phyloP scores from a whole-genome alignment of 169 alveolate genomes.

The Perkinsus chesapeaki region DNA sequence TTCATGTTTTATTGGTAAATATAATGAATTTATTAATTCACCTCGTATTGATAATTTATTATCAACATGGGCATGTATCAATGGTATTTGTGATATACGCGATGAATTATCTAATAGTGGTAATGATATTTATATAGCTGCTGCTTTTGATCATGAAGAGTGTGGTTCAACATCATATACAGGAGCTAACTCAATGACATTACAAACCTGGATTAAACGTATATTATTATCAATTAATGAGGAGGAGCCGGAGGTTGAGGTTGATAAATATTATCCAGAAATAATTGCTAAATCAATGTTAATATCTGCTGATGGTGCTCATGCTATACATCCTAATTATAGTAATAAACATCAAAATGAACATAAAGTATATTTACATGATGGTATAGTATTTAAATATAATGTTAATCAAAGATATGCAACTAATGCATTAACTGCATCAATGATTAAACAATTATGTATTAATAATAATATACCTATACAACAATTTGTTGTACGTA shows the following conservation, averaged over 20 bases:
- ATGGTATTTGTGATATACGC: neutral
- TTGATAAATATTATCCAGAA: neutral
- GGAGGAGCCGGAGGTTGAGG: neutral
- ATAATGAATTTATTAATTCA: constrained; percentile 81
- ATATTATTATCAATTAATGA: neutral
- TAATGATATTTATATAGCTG: constrained; percentile 39
- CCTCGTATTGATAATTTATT: constrained; percentile 85
- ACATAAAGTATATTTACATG: constrained; percentile 70
- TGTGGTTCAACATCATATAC: constrained; percentile 53
- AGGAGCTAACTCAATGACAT: neutral
- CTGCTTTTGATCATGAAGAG: constrained; percentile 90
- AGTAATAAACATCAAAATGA: constrained; percentile 80
- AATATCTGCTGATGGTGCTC: constrained; percentile 85
- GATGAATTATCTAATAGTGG: neutral
- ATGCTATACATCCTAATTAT: constrained; percentile 88
- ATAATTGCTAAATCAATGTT: constrained; percentile 32
- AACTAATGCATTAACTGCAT: constrained; percentile 68
- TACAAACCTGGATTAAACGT: neutral
- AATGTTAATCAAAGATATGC: constrained; percentile 83
- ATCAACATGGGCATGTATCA: constrained; percentile 69
- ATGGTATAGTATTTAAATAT: constrained; percentile 73
- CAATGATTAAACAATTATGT: constrained; percentile 62
- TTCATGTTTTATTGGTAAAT: constrained; percentile 70
- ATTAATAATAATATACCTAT: constrained; percentile 53
- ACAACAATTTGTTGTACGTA: constrained; percentile 84